Evolutionary conservation across 176 grass and related monocot species (phyloP).

Genomic region (Cenchrus fungigraminus): DNA sequence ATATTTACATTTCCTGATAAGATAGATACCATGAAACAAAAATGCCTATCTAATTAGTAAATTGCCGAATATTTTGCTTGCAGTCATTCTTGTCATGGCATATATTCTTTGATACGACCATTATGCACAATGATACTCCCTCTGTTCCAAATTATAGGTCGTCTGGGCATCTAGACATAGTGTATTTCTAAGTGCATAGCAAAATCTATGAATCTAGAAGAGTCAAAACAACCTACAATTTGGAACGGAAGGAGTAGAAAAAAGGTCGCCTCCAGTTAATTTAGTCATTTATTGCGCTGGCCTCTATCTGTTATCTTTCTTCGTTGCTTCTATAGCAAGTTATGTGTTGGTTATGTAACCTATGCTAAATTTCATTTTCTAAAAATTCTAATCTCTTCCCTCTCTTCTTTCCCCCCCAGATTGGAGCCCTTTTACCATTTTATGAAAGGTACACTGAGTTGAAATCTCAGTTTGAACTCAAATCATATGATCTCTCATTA

Average conservation of each 20-base stretch:
- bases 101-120: not conserved
- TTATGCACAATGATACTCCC: not conserved
- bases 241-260: not conserved
- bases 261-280: not conserved
- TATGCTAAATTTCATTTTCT: constrained; percentile 19
- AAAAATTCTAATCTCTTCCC: constrained; percentile 16
- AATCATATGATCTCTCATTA: constrained; percentile 91
- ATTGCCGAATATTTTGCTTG: not conserved
- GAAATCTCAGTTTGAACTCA: constrained; percentile 92
- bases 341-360: constrained; percentile 1
- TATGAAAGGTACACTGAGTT: constrained; percentile 68
- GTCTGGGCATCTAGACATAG: too few species aligned
- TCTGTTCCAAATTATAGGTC: too few species aligned
- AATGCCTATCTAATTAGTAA: not conserved
- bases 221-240: too few species aligned
- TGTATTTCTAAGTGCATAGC: too few species aligned
- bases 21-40: not conserved
- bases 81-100: not conserved
- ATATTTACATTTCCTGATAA: not conserved
- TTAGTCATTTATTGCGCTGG: constrained; percentile 20
- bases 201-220: too few species aligned
- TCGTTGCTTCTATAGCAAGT: constrained; percentile 10
- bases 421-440: constrained; percentile 62
- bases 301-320: not conserved
- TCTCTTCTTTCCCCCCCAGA: constrained; percentile 45